These are phyloP conservation scores for Lodderomyces pseudojiufengensis DNA, from an alignment of 1,139 yeast species.

Conservation along the genomic window DNA sequence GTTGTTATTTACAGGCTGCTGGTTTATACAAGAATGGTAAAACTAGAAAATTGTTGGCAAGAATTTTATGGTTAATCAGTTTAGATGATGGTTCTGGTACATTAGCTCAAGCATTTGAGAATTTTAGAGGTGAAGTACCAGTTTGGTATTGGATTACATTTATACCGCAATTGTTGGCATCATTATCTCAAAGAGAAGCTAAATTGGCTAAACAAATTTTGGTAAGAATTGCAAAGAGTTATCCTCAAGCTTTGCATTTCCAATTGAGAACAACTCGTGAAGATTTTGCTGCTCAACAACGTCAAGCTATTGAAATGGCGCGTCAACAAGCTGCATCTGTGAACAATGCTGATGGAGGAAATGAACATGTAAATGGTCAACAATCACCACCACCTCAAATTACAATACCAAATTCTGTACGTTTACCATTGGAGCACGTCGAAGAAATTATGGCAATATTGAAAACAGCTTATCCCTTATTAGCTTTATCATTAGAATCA, in stretches of 20 bases:
- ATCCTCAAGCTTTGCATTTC: constrained; percentile 96
- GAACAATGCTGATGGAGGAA: too few relatives aligned
- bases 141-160: constrained; percentile 99
- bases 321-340: constrained; percentile 20
- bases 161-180: constrained; percentile 88
- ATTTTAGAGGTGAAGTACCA: constrained; percentile 93
- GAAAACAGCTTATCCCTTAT: constrained; percentile 92
- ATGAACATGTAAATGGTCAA: constrained; percentile 3
- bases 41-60: constrained; percentile 80
- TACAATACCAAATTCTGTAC: constrained; percentile 14
- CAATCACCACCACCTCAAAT: constrained; percentile 7
- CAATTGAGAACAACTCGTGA: constrained; percentile 93
- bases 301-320: constrained; percentile 63
- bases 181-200: constrained; percentile 89
- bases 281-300: constrained; percentile 83
- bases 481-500: constrained; percentile 90
- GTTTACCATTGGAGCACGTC: constrained; percentile 92
- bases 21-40: constrained; percentile 92
- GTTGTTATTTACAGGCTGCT: constrained; percentile 96
- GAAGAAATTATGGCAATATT: constrained; percentile 93
- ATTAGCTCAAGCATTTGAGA: constrained; percentile 82
- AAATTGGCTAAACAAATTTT: constrained; percentile 81
- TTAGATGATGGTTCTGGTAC: constrained; percentile 84
- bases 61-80: constrained; percentile 91
- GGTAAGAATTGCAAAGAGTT: constrained; percentile 89